Conservation (phyloP, 164 flowering plant species). For the Stephania cephalantha region DNA sequence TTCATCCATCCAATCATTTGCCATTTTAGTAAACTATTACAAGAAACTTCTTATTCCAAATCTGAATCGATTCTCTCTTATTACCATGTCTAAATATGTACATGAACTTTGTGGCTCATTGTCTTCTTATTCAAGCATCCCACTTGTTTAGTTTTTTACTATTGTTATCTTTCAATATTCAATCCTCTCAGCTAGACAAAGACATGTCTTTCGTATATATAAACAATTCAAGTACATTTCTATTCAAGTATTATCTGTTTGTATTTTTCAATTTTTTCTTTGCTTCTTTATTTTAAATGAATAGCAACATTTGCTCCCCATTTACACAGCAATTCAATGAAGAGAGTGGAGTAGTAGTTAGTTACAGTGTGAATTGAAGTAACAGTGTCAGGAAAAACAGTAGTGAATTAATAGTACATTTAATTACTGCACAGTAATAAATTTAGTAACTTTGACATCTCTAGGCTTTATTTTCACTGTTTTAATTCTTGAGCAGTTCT, state of each 20-base stretch:
- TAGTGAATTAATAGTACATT: background rate
- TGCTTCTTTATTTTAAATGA: background rate
- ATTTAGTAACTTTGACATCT: slow-evolving; percentile 4
- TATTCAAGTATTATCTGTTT: no score
- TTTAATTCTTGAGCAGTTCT: slow-evolving; percentile 30
- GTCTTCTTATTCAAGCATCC: no score
- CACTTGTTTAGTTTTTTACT: no score
- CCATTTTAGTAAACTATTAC: background rate
- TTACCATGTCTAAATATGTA: background rate
- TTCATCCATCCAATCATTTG: slow-evolving; percentile 13
- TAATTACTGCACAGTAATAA: slow-evolving; percentile 20
- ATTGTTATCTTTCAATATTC: background rate
- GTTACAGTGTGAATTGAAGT: background rate
- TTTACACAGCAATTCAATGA: background rate
- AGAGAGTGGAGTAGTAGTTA: background rate
- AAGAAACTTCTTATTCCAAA: background rate
- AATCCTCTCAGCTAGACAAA: background rate
- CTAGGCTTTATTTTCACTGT: slow-evolving; percentile 29
- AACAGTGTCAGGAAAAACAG: background rate
- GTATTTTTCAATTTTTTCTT: background rate
- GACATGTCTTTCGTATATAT: background rate
- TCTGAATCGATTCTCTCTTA: background rate
- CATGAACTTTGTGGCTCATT: no score
- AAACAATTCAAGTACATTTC: no score
- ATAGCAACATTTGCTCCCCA: background rate